Evolutionary conservation across 2,329 filamentous ascomycete genomes (phyloP).

Genomic region (Graphiopsis chlorocephala): DNA sequence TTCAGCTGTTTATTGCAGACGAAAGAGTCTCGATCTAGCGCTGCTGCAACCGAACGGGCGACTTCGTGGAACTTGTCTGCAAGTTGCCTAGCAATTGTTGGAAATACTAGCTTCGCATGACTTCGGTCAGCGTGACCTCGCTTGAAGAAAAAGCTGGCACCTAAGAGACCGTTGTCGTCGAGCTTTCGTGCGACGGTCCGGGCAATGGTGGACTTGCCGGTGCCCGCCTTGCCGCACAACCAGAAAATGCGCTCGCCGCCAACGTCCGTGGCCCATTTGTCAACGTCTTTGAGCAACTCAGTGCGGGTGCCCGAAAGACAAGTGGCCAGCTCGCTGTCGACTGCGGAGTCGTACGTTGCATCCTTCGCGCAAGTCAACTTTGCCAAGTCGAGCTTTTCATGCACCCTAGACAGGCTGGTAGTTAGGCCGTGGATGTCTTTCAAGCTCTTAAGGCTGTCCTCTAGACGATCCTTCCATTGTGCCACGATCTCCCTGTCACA

Average conservation of each 20-base stretch:
- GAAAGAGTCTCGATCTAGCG: conserved; percentile 8
- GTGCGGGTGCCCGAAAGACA: conserved; percentile 29
- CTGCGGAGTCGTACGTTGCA: conserved; percentile 26
- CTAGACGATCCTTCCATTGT: too few relatives aligned
- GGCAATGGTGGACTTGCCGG: conserved; percentile 36
- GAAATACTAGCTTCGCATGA: conserved; percentile 17
- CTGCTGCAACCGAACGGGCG: neutral
- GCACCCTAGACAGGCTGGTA: neutral
- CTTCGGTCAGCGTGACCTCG: conserved; percentile 18
- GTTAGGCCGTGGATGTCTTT: conserved; percentile 8
- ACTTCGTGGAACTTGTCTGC: conserved; percentile 4
- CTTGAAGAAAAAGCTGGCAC: conserved; percentile 26
- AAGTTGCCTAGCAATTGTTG: conserved; percentile 19
- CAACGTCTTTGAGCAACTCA: conserved; percentile 26
- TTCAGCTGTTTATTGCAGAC: conserved; percentile 7
- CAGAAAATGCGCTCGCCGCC: conserved; percentile 30
- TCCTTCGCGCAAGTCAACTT: conserved; percentile 18
- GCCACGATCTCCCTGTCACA: too few relatives aligned
- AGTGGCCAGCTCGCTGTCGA: conserved; percentile 22
- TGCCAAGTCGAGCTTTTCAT: neutral
- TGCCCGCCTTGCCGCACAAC: conserved; percentile 34
- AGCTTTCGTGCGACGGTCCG: conserved; percentile 28
- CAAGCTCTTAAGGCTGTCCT: neutral
- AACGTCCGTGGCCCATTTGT: conserved; percentile 23
- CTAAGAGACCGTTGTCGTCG: conserved; percentile 15